A percentile compares a stretch with the other conserved stretches of the same genome.
Conservation (phyloP, 495 filamentous ascomycete genomes). For the Podospora pseudoanserina region DNA sequence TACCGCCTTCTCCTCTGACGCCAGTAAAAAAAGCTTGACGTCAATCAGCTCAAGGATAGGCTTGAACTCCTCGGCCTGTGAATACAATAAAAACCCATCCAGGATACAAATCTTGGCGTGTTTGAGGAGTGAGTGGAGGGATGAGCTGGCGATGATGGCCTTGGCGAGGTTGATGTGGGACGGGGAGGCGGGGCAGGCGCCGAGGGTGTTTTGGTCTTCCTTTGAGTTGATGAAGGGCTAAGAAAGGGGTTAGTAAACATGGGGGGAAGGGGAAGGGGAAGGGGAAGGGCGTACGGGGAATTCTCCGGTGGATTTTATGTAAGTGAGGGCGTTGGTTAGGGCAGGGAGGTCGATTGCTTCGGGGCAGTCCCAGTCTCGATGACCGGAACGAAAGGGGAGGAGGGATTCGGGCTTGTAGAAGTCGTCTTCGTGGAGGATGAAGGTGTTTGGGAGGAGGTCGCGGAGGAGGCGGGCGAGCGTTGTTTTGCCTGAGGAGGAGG, state of each 20-base stretch:
- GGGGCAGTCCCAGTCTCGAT: slow-evolving; percentile 85
- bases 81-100: slow-evolving; percentile 85
- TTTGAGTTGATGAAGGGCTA: slow-evolving; percentile 61
- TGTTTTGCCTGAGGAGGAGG: slow-evolving; percentile 76
- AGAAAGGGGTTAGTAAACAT: neutral
- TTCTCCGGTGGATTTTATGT: slow-evolving; percentile 62
- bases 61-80: slow-evolving; percentile 23
- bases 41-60: slow-evolving; percentile 59
- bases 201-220: slow-evolving; percentile 70
- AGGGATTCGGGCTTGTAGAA: slow-evolving; percentile 79
- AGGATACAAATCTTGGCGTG: slow-evolving; percentile 49
- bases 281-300: slow-evolving; percentile 50
- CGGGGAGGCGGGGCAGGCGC: slow-evolving; percentile 43
- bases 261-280: slow-evolving; percentile 4
- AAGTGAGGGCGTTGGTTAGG: slow-evolving; percentile 56
- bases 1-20: slow-evolving; percentile 57
- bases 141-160: slow-evolving; percentile 68
- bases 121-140: slow-evolving; percentile 19
- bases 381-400: slow-evolving; percentile 46
- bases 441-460: slow-evolving; percentile 64
- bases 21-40: slow-evolving; percentile 70
- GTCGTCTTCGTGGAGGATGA: slow-evolving; percentile 89
- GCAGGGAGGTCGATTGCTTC: slow-evolving; percentile 64
- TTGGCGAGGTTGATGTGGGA: slow-evolving; percentile 53
- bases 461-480: slow-evolving; percentile 72